Base-by-base conservation (phyloP, 1,284 basidiomycete species). In the Marasmius sp. region DNA sequence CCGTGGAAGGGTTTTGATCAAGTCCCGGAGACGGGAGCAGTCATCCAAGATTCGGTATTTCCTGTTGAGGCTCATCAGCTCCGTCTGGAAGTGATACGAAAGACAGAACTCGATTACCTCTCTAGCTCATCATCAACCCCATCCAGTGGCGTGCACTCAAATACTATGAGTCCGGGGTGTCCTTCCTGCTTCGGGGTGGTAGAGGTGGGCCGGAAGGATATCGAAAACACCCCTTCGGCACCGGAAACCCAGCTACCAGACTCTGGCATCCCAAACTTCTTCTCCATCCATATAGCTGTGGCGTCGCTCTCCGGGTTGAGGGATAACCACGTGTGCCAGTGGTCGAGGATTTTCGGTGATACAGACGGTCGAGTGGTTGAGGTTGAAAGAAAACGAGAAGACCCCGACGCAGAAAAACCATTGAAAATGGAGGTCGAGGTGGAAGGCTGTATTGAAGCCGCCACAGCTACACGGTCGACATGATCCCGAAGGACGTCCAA, bases 241-340 rank as follows among this genome's bases (percentile, higher is more conserved):
- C 27, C 12, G 78, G 36, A 55, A 8, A 27, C 43, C 51, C 10
- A 75, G 74, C 88, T 88, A 3, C 89, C 89, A 1, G 86, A 86
- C 2, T 75, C 70, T 0, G 87, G 87, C 16, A 90, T 79, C 63
- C 86, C 79, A 64, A 91, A 90, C 72, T 92, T 92, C 65, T 79
- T 80, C 68, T 91, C 85, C 51, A 91, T 66, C 90, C 89, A 92
- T 48, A 91, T 89, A 2, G 89, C 89, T 6, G 89, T 91, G 12
- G 81, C 83, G 67, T 92, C 90, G 65, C 79, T 85, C 58, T 85
- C 85, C 3, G 83, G 82, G 68, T 92, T 91, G 68, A 85, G 76
- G 2, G 89, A 89, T n/a, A 92, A 67, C 90, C 89, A 92, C 22
- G 85, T 67, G 9, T 78, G 77, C 86, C 87, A 90, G 33, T 27